phyloP scores from a whole-genome alignment of 2,329 filamentous ascomycete genomes.

The Aaosphaeria pasadenensis region DNA sequence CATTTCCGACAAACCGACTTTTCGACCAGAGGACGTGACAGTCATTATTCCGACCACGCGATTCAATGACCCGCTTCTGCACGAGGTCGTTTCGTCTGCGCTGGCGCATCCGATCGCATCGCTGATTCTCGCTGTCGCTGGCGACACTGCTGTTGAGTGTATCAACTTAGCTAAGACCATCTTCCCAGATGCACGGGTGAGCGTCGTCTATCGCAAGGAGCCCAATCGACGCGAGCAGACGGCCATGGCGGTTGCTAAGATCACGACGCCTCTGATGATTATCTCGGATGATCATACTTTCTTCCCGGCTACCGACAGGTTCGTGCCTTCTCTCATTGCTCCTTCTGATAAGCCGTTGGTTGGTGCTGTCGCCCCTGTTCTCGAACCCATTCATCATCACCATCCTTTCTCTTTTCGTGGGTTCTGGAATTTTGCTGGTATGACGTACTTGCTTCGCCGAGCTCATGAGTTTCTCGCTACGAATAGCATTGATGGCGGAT shows the following conservation, averaged over 20 bases:
- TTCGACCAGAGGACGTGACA: conserved; percentile 43
- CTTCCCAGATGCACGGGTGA: conserved; percentile 28
- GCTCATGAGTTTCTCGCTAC: conserved; percentile 19
- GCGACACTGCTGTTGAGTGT: conserved; percentile 4
- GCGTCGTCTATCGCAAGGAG: conserved; percentile 20
- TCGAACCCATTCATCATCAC: conserved; percentile 1
- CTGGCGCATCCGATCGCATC: conserved; percentile 37
- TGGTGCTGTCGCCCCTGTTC: conserved; percentile 8
- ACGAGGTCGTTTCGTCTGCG: conserved; percentile 41
- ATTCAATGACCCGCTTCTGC: conserved; percentile 42
- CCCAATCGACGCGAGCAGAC: conserved; percentile 49
- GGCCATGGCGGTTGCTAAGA: conserved; percentile 35
- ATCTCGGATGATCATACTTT: conserved; percentile 55
- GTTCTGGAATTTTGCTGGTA: conserved; percentile 21
- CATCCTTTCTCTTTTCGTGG: neutral
- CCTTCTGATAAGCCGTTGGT: conserved; percentile 16
- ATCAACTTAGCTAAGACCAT: conserved; percentile 34
- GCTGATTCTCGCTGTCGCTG: conserved; percentile 50
- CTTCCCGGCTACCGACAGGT: conserved; percentile 39
- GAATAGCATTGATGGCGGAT: conserved; percentile 20
- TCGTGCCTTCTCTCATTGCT: conserved; percentile 45
- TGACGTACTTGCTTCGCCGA: conserved; percentile 18
- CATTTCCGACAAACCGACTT: conserved; percentile 22
- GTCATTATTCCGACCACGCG: conserved; percentile 54
- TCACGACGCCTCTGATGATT: conserved; percentile 44